Evolutionary conservation across 2,329 filamentous ascomycete species (phyloP), one percentile per base, ranked within the genome.

Genomic region (Alternaria brassicae): DNA sequence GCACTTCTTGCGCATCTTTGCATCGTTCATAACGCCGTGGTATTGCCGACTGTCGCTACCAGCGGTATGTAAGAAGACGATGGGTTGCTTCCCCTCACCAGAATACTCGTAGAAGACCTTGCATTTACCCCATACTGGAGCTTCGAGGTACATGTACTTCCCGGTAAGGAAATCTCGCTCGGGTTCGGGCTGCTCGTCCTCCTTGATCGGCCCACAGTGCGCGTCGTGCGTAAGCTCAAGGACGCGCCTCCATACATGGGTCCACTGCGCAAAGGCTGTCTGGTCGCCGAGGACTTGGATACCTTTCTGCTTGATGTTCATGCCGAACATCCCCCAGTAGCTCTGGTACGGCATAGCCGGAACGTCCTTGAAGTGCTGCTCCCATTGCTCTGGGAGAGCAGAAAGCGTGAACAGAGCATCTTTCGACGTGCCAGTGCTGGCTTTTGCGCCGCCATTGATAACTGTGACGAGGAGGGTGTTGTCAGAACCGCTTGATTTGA

Each of bases 11-110:
- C 78, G 74, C 80, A 83, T 82, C 12, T 74, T 71, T 27, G 72
- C 56, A 55, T 84, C 77, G 55, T 84, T 84, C 81, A 85, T 80
- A 2, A 84, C 82, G 19, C 82, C 81, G 52, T 84, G 82, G 52
- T 84, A 84, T 65, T 84, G 81, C 27, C 82, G 69, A 27, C 76
- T 74, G 60, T 84, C 82, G 48, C 78, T 80, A 3, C 82, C 82
- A 13, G 80, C 80, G 0, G 80, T 82, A 59, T 82, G 81, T 5
- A 80, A 67, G 62, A 82, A 82, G 23, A 77, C 70, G 45, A 84
- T 82, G 25, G 78, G 76, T 55, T 83, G 80, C 19, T 79, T 75
- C 1, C 83, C 82, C 3, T 77, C 77, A 6, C 82, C 82, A 5
- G 80, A 74, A 23, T 73, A 76, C 61, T 84, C 82, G 62, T 83